These are phyloP conservation scores for Ogataea philodendri DNA, from an alignment of 805 yeast genomes.

Conservation along the genomic window DNA sequence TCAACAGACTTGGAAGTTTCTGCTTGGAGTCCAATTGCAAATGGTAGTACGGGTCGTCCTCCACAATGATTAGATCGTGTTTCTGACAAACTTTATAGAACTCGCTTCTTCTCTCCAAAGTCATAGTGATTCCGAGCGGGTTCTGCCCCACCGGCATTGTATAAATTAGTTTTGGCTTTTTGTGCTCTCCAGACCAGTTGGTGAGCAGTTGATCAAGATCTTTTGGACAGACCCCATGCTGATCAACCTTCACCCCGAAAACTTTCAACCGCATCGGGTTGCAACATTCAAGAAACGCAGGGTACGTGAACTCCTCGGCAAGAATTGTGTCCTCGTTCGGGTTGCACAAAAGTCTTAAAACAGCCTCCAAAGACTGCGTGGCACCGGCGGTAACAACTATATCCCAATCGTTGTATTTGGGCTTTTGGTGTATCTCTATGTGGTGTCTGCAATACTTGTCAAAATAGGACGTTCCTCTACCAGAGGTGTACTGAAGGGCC, in stretches of 20 bases:
- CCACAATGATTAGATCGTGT: constrained; percentile 68
- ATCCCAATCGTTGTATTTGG: constrained; percentile 64
- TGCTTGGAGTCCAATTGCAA: constrained; percentile 55
- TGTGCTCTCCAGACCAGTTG: constrained; percentile 56
- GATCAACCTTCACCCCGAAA: constrained; percentile 77
- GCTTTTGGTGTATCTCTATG: constrained; percentile 41
- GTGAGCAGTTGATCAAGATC: constrained; percentile 58
- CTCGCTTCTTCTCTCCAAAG: constrained; percentile 52
- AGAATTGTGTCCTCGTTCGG: constrained; percentile 75
- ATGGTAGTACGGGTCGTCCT: constrained; percentile 87
- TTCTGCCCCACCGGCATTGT: constrained; percentile 82
- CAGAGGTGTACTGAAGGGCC: constrained; percentile 50
- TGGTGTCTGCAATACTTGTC: constrained; percentile 42
- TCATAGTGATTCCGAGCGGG: constrained; percentile 74
- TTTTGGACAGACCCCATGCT: constrained; percentile 73
- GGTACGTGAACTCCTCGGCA: constrained; percentile 78
- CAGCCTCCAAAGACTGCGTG: constrained; percentile 87
- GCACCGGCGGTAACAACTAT: constrained; percentile 73
- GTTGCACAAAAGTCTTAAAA: constrained; percentile 70
- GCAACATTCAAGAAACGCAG: constrained; percentile 82
- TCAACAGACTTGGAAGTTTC: constrained; percentile 60
- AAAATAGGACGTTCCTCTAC: constrained; percentile 47
- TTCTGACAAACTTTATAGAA: constrained; percentile 61
- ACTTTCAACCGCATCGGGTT: constrained; percentile 66
- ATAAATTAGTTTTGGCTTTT: constrained; percentile 59